Evolutionary conservation across 2,329 filamentous ascomycete genomes (phyloP).

Genomic region (Diplodia corticola): DNA sequence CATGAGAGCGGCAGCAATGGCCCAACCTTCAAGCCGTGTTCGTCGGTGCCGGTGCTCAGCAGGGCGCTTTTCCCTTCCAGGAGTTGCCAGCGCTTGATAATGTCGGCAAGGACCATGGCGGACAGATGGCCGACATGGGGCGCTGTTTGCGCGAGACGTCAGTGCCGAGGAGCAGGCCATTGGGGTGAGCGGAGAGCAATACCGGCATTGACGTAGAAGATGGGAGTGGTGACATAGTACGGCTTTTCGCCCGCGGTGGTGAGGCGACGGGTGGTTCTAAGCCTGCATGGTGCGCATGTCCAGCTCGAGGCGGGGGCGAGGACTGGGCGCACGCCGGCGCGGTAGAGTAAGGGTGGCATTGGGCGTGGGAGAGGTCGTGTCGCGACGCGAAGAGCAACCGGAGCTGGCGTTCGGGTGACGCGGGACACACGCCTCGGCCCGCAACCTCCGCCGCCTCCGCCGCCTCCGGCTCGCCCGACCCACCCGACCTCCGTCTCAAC

Average conservation of each 20-base stretch:
- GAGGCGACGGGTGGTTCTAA: conserved; percentile 26
- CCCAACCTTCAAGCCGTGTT: conserved; percentile 85
- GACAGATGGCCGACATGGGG: conserved; percentile 96
- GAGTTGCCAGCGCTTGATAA: conserved; percentile 87
- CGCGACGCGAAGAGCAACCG: background rate
- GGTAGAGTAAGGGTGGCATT: conserved; percentile 34
- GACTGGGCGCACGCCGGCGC: conserved; percentile 27
- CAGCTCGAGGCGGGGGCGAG: conserved; percentile 30
- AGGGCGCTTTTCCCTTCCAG: conserved; percentile 71
- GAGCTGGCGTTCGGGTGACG: conserved; percentile 19
- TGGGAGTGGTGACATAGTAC: conserved; percentile 93
- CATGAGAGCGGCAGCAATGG: background rate
- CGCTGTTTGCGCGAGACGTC: conserved; percentile 52
- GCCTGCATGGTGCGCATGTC: conserved; percentile 31
- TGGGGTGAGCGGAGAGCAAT: conserved; percentile 30
- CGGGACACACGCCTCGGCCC: conserved; percentile 18
- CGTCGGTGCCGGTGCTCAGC: conserved; percentile 89
- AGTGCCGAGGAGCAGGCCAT: background rate
- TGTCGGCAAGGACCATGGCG: conserved; percentile 85
- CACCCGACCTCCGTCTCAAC: background rate
- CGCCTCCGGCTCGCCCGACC: background rate
- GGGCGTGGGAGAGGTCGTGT: background rate
- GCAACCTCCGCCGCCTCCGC: background rate
- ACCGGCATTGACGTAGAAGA: conserved; percentile 99
- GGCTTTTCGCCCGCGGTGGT: conserved; percentile 61